Evolutionary conservation across 495 filamentous ascomycete species (phyloP).

Genomic region (Podospora appendiculata): DNA sequence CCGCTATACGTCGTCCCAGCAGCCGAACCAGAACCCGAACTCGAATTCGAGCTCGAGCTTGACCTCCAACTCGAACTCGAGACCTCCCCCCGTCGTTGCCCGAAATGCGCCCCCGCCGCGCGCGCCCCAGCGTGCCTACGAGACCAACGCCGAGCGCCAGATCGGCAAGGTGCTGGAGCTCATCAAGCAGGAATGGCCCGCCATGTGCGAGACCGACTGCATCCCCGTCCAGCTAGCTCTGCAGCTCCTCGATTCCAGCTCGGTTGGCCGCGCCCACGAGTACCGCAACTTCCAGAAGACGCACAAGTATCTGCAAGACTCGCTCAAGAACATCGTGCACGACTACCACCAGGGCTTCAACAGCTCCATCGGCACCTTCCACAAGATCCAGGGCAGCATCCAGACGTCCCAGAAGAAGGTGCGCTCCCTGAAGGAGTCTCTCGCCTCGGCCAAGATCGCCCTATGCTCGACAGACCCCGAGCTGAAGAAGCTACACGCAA

Average conservation of each 20-base stretch:
- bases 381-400: constrained; percentile 94
- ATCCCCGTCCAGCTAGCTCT: constrained; percentile 88
- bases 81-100: constrained; percentile 10
- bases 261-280: constrained; percentile 80
- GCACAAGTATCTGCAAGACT: constrained; percentile 77
- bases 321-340: constrained; percentile 92
- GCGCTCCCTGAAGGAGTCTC: constrained; percentile 68
- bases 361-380: constrained; percentile 96
- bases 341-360: constrained; percentile 99
- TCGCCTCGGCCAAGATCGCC: constrained; percentile 73
- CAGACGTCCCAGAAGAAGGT: constrained; percentile 80
- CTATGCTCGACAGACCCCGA: constrained; percentile 85
- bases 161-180: constrained; percentile 45
- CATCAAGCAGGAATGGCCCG: constrained; percentile 83
- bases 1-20: constrained; percentile 21
- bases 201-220: constrained; percentile 80
- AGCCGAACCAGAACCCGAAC: background rate
- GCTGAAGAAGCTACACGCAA: constrained; percentile 74
- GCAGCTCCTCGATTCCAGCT: constrained; percentile 88
- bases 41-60: background rate
- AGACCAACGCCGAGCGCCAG: constrained; percentile 39
- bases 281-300: constrained; percentile 75
- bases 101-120: constrained; percentile 19
- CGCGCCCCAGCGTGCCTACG: constrained; percentile 22
- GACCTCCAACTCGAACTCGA: constrained; percentile 11